Conservation (phyloP, 805 yeast species). For the Grigorovia humatica region DNA sequence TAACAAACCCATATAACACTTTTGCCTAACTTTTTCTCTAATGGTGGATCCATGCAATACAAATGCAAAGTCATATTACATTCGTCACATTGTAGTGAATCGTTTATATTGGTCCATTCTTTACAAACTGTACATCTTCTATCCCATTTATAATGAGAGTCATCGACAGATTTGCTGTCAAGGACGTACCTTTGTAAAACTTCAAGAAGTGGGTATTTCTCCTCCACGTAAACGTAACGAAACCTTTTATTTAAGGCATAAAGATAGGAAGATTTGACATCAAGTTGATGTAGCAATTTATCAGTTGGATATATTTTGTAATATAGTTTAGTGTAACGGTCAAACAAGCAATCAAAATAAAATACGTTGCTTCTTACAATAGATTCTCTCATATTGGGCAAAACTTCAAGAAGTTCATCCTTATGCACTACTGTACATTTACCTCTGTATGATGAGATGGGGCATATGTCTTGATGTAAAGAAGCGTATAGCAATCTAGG, state of each 20-base stretch:
- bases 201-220: slow-evolving; percentile 22
- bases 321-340: slow-evolving; percentile 72
- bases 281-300: slow-evolving; percentile 46
- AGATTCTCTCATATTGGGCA: slow-evolving; percentile 36
- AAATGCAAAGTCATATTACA: slow-evolving; percentile 67
- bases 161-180: neutral
- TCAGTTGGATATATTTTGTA: slow-evolving; percentile 68
- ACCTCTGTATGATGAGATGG: slow-evolving; percentile 67
- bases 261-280: slow-evolving; percentile 37
- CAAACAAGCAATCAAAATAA: slow-evolving; percentile 79
- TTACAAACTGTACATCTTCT: slow-evolving; percentile 56
- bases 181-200: slow-evolving; percentile 18
- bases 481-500: slow-evolving; percentile 74
- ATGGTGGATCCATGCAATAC: slow-evolving; percentile 79
- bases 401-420: slow-evolving; percentile 46
- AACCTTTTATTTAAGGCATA: slow-evolving; percentile 56
- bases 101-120: slow-evolving; percentile 74
- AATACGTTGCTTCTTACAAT: slow-evolving; percentile 55
- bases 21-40: slow-evolving; percentile 65
- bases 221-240: slow-evolving; percentile 66
- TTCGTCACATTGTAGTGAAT: slow-evolving; percentile 70
- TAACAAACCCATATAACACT: slow-evolving; percentile 92
- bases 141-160: slow-evolving; percentile 13
- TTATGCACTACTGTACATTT: slow-evolving; percentile 58
- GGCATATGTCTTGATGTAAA: slow-evolving; percentile 77